Evolutionary conservation across 768 basidiomycete species (phyloP).

Genomic region (Suillus subalutaceus): DNA sequence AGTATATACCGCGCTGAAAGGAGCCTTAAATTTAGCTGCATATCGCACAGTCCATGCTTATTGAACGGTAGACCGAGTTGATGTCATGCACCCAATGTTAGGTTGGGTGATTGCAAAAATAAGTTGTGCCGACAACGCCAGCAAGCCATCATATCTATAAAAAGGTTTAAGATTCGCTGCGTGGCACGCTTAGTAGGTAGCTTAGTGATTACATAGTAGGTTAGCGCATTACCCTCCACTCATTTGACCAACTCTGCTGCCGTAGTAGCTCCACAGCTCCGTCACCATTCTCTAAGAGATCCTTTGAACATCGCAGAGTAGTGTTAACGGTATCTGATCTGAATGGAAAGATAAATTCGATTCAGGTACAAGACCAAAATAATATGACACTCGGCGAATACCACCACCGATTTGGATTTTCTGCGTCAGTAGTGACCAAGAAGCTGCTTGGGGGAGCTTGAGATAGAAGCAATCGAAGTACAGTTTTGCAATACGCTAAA

Average conservation of each 20-base stretch:
- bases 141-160: neutral
- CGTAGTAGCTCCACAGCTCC: neutral
- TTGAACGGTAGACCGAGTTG: neutral
- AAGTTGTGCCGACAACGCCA: neutral
- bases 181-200: neutral
- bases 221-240: neutral
- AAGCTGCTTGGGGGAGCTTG: neutral
- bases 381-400: too few relatives aligned
- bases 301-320: neutral
- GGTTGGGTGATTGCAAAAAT: neutral
- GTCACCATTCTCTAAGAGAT: neutral
- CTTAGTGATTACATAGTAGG: neutral
- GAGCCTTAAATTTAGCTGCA: neutral
- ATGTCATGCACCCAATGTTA: neutral
- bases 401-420: neutral
- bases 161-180: neutral
- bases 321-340: neutral
- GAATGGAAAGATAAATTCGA: neutral
- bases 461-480: neutral
- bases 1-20: neutral
- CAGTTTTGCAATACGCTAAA: neutral
- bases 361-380: neutral
- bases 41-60: neutral
- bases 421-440: neutral
- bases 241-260: too few relatives aligned